Percentiles rank a stretch among this genome's conserved stretches.
Conservation (phyloP, 176 grass and related monocot genomes). For the Zoysia japonica region DNA sequence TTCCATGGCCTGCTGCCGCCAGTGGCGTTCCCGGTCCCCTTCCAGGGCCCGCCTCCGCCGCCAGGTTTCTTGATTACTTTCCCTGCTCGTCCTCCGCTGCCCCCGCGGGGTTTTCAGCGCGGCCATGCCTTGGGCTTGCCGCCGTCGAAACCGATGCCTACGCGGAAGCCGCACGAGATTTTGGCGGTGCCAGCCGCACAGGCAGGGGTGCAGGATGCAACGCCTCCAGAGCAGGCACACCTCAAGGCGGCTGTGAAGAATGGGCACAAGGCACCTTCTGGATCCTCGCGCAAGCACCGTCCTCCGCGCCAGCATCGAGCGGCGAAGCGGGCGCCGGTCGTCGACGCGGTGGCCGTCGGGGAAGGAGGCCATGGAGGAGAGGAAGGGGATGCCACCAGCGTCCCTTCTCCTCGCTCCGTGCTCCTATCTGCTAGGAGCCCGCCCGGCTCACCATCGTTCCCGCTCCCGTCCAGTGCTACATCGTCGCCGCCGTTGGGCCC, state of each 20-base stretch:
- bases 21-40: too few species aligned
- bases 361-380: neutral
- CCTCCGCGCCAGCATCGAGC: neutral
- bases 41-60: neutral
- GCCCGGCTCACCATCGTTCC: too few species aligned
- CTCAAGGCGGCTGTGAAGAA: neutral
- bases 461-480: too few species aligned
- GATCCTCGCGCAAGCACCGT: too few species aligned
- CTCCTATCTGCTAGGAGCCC: neutral
- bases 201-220: rapidly evolving
- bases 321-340: neutral
- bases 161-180: neutral
- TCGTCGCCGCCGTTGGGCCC: too few species aligned
- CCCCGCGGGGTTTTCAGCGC: neutral
- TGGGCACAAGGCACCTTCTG: neutral
- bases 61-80: neutral
- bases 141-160: neutral
- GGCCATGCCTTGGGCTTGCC: neutral
- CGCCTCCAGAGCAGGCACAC: too few species aligned
- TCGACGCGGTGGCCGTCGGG: neutral
- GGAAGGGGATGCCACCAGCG: neutral
- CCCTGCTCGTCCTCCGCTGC: neutral
- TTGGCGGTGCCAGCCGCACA: neutral
- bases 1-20: too few species aligned
- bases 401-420: constrained; percentile 24